Percentiles rank a stretch among this genome's conserved stretches.
Evolutionary conservation across 2,329 filamentous ascomycete species (phyloP).

Genomic region (Ceratocystiopsis minuta): DNA sequence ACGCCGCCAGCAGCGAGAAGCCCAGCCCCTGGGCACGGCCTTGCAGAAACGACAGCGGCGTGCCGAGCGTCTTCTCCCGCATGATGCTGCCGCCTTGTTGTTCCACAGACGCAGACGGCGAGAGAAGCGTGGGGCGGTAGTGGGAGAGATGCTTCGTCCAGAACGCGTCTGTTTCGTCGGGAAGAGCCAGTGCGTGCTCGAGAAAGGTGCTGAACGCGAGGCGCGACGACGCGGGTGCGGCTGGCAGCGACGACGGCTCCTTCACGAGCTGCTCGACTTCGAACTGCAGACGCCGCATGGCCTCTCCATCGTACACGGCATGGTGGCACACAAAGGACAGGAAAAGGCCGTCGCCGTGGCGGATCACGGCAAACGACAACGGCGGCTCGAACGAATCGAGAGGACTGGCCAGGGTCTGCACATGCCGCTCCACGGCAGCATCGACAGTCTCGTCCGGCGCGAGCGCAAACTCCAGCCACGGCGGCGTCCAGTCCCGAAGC

Average conservation of each 20-base stretch:
- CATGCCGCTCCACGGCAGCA: constrained; percentile 21
- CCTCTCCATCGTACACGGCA: constrained; percentile 71
- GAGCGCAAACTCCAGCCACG: constrained; percentile 18
- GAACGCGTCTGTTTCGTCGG: constrained; percentile 36
- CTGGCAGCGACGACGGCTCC: constrained; percentile 21
- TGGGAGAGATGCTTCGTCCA: constrained; percentile 42
- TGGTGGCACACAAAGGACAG: constrained; percentile 49
- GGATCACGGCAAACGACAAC: constrained; percentile 26
- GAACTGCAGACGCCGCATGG: constrained; percentile 48
- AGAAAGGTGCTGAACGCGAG: constrained; percentile 48
- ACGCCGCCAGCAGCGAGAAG: constrained; percentile 44
- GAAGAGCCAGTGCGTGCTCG: constrained; percentile 31
- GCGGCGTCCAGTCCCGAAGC: constrained; percentile 25
- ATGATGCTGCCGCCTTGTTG: not conserved
- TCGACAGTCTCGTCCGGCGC: constrained; percentile 15
- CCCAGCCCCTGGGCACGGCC: constrained; percentile 31
- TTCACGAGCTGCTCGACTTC: constrained; percentile 48
- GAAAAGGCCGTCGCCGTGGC: constrained; percentile 14
- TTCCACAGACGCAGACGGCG: not conserved
- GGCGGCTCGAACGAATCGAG: constrained; percentile 28
- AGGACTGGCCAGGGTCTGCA: constrained; percentile 18
- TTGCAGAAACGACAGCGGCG: constrained; percentile 28
- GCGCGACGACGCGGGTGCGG: constrained; percentile 16
- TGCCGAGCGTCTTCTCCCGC: constrained; percentile 14
- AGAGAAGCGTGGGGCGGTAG: constrained; percentile 21